Evolutionary conservation across 352 stramenopile genomes (phyloP).

Genomic region (Phytophthora europaea): DNA sequence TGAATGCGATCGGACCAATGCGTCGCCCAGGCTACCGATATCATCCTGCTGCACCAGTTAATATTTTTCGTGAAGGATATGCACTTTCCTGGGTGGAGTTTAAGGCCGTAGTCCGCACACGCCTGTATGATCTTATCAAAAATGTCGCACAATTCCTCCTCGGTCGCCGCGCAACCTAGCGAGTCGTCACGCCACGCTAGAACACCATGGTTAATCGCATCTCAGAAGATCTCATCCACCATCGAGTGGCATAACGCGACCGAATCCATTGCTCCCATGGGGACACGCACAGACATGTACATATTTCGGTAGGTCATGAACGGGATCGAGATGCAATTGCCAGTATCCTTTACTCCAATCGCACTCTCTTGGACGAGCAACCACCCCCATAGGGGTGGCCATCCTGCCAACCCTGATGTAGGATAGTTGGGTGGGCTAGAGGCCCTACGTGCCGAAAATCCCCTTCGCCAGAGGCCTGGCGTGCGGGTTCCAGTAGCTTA

Average conservation of each 20-base stretch:
- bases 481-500: too few relatives aligned
- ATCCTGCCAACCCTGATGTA: too few relatives aligned
- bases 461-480: too few relatives aligned
- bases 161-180: constrained; percentile 4
- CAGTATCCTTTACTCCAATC: constrained; percentile 32
- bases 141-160: not conserved
- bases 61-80: constrained; percentile 23
- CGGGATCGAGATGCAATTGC: constrained; percentile 6
- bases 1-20: constrained; percentile 23
- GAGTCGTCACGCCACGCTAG: constrained; percentile 11
- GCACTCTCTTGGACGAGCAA: not conserved
- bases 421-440: too few relatives aligned
- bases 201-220: constrained; percentile 1
- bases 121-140: constrained; percentile 6
- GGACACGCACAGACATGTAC: constrained; percentile 19
- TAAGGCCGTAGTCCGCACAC: constrained; percentile 14
- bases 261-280: constrained; percentile 27
- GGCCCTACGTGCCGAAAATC: too few relatives aligned
- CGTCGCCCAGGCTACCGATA: constrained; percentile 8
- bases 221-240: constrained; percentile 5
- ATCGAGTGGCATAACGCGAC: constrained; percentile 11
- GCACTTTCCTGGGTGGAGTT: constrained; percentile 18
- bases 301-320: constrained; percentile 10
- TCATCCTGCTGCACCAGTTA: constrained; percentile 25
- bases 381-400: too few relatives aligned